phyloP scores from a whole-genome alignment of 2,329 filamentous ascomycete genomes.

The Venturia pyrina region DNA sequence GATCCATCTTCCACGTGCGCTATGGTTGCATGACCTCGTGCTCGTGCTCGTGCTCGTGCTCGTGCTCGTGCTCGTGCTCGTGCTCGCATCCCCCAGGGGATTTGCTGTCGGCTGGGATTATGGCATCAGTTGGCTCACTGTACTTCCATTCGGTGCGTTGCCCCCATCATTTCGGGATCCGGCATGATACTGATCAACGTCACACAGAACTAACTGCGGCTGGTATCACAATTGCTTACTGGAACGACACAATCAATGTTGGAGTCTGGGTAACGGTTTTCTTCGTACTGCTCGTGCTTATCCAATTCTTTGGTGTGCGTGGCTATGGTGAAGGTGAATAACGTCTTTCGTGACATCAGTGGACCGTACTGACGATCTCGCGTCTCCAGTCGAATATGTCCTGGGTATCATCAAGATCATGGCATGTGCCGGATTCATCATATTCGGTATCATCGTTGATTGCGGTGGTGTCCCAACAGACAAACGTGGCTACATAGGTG shows the following conservation, averaged over 20 bases:
- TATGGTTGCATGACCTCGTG: neutral
- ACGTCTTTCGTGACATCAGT: constrained; percentile 23
- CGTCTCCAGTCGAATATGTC: constrained; percentile 42
- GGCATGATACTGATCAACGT: neutral
- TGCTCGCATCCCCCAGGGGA: constrained; percentile 26
- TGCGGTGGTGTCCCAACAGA: constrained; percentile 48
- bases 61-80: constrained; percentile 14
- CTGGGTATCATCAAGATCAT: constrained; percentile 48
- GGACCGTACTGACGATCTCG: constrained; percentile 16
- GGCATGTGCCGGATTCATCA: constrained; percentile 53
- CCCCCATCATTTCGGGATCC: neutral
- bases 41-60: constrained; percentile 11
- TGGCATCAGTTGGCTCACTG: constrained; percentile 22
- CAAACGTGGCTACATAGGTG: constrained; percentile 49
- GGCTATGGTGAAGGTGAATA: constrained; percentile 32
- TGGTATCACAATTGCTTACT: constrained; percentile 28
- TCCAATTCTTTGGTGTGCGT: constrained; percentile 29
- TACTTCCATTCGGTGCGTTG: constrained; percentile 22
- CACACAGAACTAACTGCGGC: constrained; percentile 37
- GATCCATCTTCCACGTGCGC: neutral
- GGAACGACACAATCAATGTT: constrained; percentile 23
- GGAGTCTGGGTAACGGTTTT: constrained; percentile 28
- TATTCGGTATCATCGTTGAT: constrained; percentile 52
- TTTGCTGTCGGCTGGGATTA: constrained; percentile 28
- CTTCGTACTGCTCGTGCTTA: constrained; percentile 26